These are phyloP conservation scores for Litsea cubeba DNA, from an alignment of 164 flowering plant genomes.

Conservation along the genomic window DNA sequence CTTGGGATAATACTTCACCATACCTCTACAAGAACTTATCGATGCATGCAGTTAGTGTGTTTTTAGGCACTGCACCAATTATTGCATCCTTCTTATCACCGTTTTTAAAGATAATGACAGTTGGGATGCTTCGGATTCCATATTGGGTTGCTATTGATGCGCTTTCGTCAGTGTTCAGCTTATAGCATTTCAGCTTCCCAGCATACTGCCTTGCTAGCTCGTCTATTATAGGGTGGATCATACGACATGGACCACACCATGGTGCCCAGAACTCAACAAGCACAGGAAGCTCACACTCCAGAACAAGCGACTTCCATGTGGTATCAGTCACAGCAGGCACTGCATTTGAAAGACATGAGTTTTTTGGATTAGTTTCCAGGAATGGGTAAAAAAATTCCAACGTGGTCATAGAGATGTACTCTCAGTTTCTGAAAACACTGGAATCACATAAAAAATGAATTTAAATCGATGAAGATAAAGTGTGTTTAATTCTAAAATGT, in stretches of 20 bases:
- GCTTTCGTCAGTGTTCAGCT: slow-evolving; percentile 77
- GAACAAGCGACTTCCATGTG: slow-evolving; percentile 68
- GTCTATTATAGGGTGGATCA: slow-evolving; percentile 76
- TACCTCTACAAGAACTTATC: slow-evolving; percentile 52
- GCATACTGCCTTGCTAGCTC: slow-evolving; percentile 60
- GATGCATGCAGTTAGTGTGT: slow-evolving; percentile 59
- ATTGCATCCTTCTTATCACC: slow-evolving; percentile 89
- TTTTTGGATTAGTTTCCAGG: background rate
- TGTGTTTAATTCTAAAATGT: background rate
- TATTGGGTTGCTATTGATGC: slow-evolving; percentile 59
- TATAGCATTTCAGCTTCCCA: slow-evolving; percentile 77
- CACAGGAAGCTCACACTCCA: slow-evolving; percentile 51
- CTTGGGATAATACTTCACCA: background rate
- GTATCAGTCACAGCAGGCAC: slow-evolving; percentile 56
- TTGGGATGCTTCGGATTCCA: slow-evolving; percentile 88
- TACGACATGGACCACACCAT: slow-evolving; percentile 97
- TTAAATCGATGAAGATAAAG: background rate
- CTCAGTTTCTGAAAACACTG: background rate
- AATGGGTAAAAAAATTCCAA: slow-evolving; percentile 1
- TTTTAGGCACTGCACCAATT: slow-evolving; percentile 87
- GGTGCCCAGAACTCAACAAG: slow-evolving; percentile 96
- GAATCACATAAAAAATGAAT: background rate
- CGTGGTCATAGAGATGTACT: background rate
- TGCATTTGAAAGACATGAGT: slow-evolving; percentile 21
- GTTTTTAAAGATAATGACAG: slow-evolving; percentile 74